Conservation (phyloP, 148 eudicot genomes). For the Drosera capensis region DNA sequence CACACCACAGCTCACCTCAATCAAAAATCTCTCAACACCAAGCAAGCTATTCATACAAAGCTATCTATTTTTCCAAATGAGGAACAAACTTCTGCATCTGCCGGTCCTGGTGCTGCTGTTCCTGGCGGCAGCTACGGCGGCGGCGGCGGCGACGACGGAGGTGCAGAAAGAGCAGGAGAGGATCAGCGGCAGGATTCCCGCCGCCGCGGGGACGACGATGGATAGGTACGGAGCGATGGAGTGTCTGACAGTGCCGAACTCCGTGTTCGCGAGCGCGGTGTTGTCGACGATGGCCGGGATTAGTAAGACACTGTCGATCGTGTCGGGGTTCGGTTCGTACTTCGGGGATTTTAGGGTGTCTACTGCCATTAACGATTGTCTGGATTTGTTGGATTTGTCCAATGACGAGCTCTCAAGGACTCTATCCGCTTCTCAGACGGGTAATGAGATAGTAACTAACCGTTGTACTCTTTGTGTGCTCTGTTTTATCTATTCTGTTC, state of each 20-base stretch:
- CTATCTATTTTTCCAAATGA: too few relatives aligned
- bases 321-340: slow-evolving; percentile 19
- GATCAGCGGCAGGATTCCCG: neutral
- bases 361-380: slow-evolving; percentile 58
- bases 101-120: too few relatives aligned
- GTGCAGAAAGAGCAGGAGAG: too few relatives aligned
- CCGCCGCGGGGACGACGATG: too few relatives aligned
- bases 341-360: slow-evolving; percentile 48
- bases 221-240: too few relatives aligned
- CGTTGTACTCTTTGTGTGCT: neutral
- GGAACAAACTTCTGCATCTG: too few relatives aligned
- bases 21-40: too few relatives aligned
- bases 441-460: slow-evolving; percentile 7
- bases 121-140: too few relatives aligned
- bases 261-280: slow-evolving; percentile 31
- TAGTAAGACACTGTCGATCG: slow-evolving; percentile 23
- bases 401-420: slow-evolving; percentile 36
- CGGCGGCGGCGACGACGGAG: too few relatives aligned
- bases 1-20: neutral
- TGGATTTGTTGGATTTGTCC: slow-evolving; percentile 64
- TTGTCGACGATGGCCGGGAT: slow-evolving; percentile 33
- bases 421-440: slow-evolving; percentile 45
- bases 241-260: slow-evolving; percentile 32
- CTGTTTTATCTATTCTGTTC: neutral
- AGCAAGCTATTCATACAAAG: too few relatives aligned